Conservation (phyloP, 1,284 basidiomycete species). For the Mycena sp. region DNA sequence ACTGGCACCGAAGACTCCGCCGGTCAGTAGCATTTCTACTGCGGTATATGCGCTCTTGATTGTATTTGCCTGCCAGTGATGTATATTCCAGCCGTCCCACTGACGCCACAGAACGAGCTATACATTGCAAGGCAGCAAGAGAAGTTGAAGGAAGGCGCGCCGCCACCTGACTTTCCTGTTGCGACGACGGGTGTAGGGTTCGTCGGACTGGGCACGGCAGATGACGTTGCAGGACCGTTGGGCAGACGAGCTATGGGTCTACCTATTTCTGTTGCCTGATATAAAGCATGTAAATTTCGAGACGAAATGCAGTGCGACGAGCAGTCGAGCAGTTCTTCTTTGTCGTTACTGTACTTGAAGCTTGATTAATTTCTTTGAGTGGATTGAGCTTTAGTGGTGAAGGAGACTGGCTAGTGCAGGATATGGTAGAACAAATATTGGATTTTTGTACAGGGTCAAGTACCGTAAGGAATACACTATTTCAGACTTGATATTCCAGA, state of each 20-base stretch:
- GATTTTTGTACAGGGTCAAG: no score
- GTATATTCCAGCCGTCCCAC: conserved; percentile 86
- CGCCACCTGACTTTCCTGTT: conserved; percentile 81
- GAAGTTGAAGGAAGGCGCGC: conserved; percentile 64
- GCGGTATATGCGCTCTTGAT: neutral
- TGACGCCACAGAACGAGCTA: conserved; percentile 68
- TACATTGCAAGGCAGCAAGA: conserved; percentile 74
- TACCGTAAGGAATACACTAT: no score
- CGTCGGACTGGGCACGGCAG: conserved; percentile 56
- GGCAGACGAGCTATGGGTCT: conserved; percentile 65
- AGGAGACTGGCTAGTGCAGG: no score
- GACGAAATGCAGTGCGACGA: no score
- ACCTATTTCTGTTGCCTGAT: conserved; percentile 16
- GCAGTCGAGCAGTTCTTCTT: no score
- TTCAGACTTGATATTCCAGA: conserved; percentile 10
- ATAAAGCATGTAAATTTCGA: no score
- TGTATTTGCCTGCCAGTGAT: conserved; percentile 55
- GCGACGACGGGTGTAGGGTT: conserved; percentile 66
- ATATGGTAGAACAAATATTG: no score
- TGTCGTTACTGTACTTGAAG: no score
- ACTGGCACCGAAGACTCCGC: conserved; percentile 76
- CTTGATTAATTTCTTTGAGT: no score
- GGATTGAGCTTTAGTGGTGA: no score
- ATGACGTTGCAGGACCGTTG: conserved; percentile 56
- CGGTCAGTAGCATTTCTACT: conserved; percentile 53